phyloP scores from a whole-genome alignment of 2,329 filamentous ascomycete genomes.

The Fusarium pseudoanthophilum region DNA sequence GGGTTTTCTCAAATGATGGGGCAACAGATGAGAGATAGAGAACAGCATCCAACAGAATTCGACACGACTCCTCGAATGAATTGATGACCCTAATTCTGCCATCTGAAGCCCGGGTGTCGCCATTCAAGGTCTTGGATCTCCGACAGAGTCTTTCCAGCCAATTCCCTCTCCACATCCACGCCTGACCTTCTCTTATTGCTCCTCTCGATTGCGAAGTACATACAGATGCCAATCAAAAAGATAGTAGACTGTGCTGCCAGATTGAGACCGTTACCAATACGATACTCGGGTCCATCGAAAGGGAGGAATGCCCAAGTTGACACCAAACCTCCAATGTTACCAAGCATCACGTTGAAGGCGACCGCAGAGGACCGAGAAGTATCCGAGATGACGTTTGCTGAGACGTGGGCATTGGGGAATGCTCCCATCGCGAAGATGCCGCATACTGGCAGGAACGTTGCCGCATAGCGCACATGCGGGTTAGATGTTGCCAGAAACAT shows the following conservation, averaged over 20 bases:
- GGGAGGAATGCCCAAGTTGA: conserved; percentile 1
- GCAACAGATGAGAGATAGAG: background rate
- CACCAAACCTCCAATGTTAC: background rate
- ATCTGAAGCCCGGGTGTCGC: background rate
- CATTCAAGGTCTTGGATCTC: background rate
- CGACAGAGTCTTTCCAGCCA: background rate
- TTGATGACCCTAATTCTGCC: background rate
- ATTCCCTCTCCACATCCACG: background rate
- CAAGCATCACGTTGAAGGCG: conserved; percentile 1
- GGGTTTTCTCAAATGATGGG: background rate
- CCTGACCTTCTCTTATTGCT: background rate
- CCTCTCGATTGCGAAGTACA: background rate
- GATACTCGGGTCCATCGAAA: background rate
- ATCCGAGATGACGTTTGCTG: background rate
- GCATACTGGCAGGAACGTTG: background rate
- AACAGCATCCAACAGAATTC: fast-evolving
- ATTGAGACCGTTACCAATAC: background rate
- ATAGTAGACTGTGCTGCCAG: background rate
- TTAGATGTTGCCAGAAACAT: background rate
- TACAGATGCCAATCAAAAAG: background rate
- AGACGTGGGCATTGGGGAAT: background rate
- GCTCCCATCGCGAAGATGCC: background rate
- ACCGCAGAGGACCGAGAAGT: background rate
- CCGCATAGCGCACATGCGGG: background rate
- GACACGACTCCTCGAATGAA: background rate